A percentile compares a stretch with the other conserved stretches of the same genome.
These are phyloP conservation scores for Gossypium davidsonii DNA, from an alignment of 441 rosid species.

Conservation along the genomic window DNA sequence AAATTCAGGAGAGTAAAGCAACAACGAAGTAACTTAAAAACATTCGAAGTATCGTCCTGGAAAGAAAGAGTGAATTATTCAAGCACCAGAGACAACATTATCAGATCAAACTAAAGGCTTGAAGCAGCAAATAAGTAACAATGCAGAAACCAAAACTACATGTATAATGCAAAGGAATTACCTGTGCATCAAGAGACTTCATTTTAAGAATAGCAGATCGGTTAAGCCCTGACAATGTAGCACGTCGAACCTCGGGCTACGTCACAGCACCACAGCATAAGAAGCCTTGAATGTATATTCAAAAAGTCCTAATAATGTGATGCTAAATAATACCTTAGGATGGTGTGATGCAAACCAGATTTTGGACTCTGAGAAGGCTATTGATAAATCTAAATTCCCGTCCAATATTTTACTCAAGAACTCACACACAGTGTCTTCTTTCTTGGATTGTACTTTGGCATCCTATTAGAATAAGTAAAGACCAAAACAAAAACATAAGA, in stretches of 20 bases:
- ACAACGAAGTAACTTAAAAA: background rate
- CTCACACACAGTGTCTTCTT: constrained; percentile 46
- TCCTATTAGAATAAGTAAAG: constrained; percentile 35
- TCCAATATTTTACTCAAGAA: constrained; percentile 56
- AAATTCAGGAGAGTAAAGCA: background rate
- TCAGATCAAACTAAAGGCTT: background rate
- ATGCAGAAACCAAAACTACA: background rate
- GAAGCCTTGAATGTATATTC: constrained; percentile 14
- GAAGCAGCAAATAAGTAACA: background rate
- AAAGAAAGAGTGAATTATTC: background rate
- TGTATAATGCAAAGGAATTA: constrained; percentile 24
- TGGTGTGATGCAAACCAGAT: constrained; percentile 86
- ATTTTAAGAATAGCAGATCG: constrained; percentile 39
- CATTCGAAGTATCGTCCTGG: background rate
- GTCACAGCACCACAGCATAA: constrained; percentile 21
- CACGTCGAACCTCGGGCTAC: constrained; percentile 79
- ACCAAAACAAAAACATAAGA: constrained; percentile 13
- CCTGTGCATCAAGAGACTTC: constrained; percentile 52
- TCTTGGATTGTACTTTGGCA: constrained; percentile 41
- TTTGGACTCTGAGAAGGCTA: constrained; percentile 56
- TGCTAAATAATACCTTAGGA: constrained; percentile 57
- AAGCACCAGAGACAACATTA: background rate
- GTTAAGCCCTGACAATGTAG: constrained; percentile 61
- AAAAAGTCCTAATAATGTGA: constrained; percentile 7
- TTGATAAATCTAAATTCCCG: constrained; percentile 48